These are phyloP conservation scores for Xylariaceae sp. DNA, from an alignment of 2,329 filamentous ascomycete genomes.

Conservation along the genomic window DNA sequence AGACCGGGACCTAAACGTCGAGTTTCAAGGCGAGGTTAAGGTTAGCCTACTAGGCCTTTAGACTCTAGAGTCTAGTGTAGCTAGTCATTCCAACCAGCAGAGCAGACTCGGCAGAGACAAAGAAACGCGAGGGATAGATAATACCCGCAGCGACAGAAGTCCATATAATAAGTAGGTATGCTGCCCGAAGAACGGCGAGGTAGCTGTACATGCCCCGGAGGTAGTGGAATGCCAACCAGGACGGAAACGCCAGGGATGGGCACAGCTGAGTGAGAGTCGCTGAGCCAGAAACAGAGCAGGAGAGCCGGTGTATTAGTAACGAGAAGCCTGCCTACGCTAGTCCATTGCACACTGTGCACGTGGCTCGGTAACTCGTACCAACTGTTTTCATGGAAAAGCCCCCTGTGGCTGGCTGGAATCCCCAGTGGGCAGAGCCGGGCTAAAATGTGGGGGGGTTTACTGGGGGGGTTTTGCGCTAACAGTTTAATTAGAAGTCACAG, in stretches of 20 bases:
- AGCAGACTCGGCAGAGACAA: no score
- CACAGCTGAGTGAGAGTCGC: no score
- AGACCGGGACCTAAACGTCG: not conserved
- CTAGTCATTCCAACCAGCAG: not conserved
- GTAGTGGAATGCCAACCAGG: not conserved
- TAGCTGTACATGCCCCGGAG: not conserved
- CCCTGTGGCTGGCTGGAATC: not conserved
- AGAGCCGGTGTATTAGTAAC: no score
- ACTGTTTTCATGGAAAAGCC: not conserved
- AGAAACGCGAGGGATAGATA: not conserved
- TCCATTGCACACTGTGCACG: constrained; percentile 12
- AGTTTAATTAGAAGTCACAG: not conserved
- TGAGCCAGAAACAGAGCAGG: no score
- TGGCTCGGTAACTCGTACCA: not conserved
- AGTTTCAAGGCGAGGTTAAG: not conserved
- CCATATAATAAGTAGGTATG: not conserved
- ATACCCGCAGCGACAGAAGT: not conserved
- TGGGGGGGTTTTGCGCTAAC: not conserved
- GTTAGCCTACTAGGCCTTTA: no score
- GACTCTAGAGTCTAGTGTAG: not conserved
- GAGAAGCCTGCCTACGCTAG: no score
- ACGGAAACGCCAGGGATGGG: no score
- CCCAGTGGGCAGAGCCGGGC: not conserved
- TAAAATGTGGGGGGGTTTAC: not conserved
- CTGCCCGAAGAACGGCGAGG: not conserved